These are phyloP conservation scores for Pseudofabraea citricarpa DNA, from an alignment of 2,329 filamentous ascomycete genomes.

Conservation along the genomic window DNA sequence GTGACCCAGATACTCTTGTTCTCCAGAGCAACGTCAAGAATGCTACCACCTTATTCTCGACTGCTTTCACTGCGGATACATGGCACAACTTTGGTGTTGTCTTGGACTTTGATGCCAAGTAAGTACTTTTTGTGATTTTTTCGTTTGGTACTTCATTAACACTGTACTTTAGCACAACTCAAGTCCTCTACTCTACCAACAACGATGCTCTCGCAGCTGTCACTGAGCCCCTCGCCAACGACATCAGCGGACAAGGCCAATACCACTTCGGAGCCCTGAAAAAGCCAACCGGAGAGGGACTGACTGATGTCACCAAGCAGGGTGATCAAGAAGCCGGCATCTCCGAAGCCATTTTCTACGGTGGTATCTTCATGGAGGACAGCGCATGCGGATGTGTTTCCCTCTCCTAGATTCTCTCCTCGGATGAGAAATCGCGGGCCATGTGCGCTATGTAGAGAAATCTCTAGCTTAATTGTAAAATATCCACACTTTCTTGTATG, in stretches of 20 bases:
- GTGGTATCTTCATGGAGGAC: slow-evolving; percentile 49
- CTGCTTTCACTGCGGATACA: slow-evolving; percentile 41
- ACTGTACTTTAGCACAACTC: slow-evolving; percentile 39
- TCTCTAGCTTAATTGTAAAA: too few relatives aligned
- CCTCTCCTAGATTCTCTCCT: slow-evolving; percentile 13
- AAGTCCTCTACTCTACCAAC: slow-evolving; percentile 52
- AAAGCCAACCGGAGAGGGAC: slow-evolving; percentile 42
- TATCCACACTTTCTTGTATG: too few relatives aligned
- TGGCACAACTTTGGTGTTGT: slow-evolving; percentile 61
- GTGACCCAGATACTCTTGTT: slow-evolving; percentile 37
- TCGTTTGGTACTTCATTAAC: background rate
- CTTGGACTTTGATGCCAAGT: slow-evolving; percentile 53
- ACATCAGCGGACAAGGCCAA: slow-evolving; percentile 53
- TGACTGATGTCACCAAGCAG: slow-evolving; percentile 41
- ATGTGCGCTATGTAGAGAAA: too few relatives aligned
- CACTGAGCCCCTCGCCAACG: slow-evolving; percentile 41
- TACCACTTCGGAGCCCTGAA: slow-evolving; percentile 60
- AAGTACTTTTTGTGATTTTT: slow-evolving; percentile 19
- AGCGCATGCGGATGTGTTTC: slow-evolving; percentile 36
- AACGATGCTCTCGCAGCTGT: slow-evolving; percentile 39
- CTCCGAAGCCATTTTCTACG: slow-evolving; percentile 48
- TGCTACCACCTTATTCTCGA: slow-evolving; percentile 44
- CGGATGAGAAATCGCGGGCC: too few relatives aligned
- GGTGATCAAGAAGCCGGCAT: slow-evolving; percentile 44
- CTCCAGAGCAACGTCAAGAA: slow-evolving; percentile 43